A percentile compares a stretch with the other conserved stretches of the same genome.
These are phyloP conservation scores for Yueomyces sinensis DNA, from an alignment of 805 yeast genomes.

Conservation along the genomic window DNA sequence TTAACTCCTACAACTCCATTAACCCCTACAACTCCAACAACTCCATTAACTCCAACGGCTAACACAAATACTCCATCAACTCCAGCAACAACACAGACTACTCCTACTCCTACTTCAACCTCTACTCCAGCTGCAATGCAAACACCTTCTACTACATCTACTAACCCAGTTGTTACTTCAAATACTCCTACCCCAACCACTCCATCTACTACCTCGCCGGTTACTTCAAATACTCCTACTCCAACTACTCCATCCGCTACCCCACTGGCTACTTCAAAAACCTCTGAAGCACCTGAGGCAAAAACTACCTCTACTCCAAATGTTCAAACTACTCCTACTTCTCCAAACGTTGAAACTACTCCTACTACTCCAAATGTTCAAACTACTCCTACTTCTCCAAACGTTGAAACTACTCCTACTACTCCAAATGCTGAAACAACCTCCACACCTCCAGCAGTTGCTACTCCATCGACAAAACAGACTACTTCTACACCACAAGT, in stretches of 20 bases:
- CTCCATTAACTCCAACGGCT: not conserved
- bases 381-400: conserved; percentile 13
- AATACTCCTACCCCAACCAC: not conserved
- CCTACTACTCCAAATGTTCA: conserved; percentile 14
- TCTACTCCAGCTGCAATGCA: not conserved
- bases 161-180: not conserved
- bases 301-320: not conserved
- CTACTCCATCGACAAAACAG: conserved; percentile 10
- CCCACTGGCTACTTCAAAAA: too few species aligned
- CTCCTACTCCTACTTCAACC: not conserved
- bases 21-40: not conserved
- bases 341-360: conserved; percentile 11
- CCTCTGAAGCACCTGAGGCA: not conserved
- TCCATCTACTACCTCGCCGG: not conserved
- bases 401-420: conserved; percentile 12
- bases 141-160: not conserved
- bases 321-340: conserved; percentile 14
- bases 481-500: conserved; percentile 17
- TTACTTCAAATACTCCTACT: not conserved
- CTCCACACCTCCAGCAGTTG: conserved; percentile 12
- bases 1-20: not conserved
- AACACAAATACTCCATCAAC: not conserved
- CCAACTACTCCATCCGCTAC: not conserved
- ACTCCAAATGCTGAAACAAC: conserved; percentile 18
- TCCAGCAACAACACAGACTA: conserved; percentile 14